Conservation (phyloP, 805 yeast species). For the Kluyveromyces starmeri region DNA sequence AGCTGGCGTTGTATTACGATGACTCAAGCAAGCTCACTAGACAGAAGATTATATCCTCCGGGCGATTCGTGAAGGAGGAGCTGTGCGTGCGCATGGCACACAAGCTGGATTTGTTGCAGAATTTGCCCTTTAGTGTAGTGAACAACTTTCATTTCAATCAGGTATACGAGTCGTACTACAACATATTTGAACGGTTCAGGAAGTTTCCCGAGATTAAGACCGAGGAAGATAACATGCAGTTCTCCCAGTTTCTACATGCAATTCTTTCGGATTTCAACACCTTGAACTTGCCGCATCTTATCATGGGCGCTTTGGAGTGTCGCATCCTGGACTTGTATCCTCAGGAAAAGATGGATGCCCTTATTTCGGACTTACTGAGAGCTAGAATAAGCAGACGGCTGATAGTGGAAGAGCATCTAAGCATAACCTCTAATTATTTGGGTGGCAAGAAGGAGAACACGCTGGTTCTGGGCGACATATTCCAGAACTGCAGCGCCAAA, state of each 20-base stretch:
- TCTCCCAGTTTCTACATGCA: conserved; percentile 53
- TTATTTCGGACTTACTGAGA: conserved; percentile 69
- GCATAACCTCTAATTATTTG: conserved; percentile 59
- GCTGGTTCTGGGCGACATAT: conserved; percentile 70
- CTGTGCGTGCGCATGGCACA: conserved; percentile 77
- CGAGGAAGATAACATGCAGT: conserved; percentile 64
- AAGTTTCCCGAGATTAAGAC: conserved; percentile 58
- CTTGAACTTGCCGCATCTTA: conserved; percentile 73
- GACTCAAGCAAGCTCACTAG: conserved; percentile 47
- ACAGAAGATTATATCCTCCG: conserved; percentile 71
- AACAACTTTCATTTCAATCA: conserved; percentile 79
- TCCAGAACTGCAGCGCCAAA: conserved; percentile 65
- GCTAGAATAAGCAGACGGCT: conserved; percentile 86
- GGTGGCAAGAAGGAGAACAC: conserved; percentile 32
- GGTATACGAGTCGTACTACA: conserved; percentile 83
- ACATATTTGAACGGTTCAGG: conserved; percentile 79
- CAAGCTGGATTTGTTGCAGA: conserved; percentile 70
- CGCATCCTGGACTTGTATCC: conserved; percentile 52
- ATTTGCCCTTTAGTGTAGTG: conserved; percentile 72
- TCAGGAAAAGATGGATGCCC: conserved; percentile 53
- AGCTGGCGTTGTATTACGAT: conserved; percentile 83
- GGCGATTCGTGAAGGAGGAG: conserved; percentile 82
- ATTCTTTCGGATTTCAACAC: conserved; percentile 71
- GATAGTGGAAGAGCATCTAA: conserved; percentile 83
- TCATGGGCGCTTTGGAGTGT: conserved; percentile 88